phyloP scores from a whole-genome alignment of 306 rosid genomes.

The Quercus glauca region DNA sequence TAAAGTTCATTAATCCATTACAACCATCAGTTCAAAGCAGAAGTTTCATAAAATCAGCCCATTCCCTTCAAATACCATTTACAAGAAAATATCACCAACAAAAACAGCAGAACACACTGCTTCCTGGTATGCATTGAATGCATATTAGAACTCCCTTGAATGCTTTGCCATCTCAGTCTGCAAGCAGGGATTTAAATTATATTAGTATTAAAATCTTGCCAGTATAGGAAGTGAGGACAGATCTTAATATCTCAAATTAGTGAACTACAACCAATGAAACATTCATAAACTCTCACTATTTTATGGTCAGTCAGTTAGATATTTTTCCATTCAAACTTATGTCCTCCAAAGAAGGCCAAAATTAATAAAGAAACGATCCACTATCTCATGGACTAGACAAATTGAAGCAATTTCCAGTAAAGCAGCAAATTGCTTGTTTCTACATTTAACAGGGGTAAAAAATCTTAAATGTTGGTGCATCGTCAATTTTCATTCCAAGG shows the following conservation, averaged over 20 bases:
- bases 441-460: background rate
- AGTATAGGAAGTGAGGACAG: background rate
- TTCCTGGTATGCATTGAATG: constrained; percentile 17
- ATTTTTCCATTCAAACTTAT: background rate
- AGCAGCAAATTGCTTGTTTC: background rate
- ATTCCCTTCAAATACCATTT: constrained; percentile 3
- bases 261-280: background rate
- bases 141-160: constrained; percentile 54
- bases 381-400: background rate
- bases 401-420: background rate
- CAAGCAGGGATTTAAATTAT: constrained; percentile 23
- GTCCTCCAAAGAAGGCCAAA: background rate
- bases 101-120: background rate
- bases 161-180: constrained; percentile 70
- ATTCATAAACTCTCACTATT: background rate
- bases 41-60: constrained; percentile 1
- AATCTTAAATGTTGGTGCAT: background rate
- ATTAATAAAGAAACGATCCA: background rate
- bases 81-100: constrained; percentile 1
- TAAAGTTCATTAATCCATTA: constrained; percentile 9
- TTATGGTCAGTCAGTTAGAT: background rate
- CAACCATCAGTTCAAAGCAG: constrained; percentile 4
- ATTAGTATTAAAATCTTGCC: background rate
- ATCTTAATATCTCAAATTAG: background rate
- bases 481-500: background rate